Conservation (phyloP, 2,329 filamentous ascomycete genomes). For the Zymoseptoria ardabiliae region DNA sequence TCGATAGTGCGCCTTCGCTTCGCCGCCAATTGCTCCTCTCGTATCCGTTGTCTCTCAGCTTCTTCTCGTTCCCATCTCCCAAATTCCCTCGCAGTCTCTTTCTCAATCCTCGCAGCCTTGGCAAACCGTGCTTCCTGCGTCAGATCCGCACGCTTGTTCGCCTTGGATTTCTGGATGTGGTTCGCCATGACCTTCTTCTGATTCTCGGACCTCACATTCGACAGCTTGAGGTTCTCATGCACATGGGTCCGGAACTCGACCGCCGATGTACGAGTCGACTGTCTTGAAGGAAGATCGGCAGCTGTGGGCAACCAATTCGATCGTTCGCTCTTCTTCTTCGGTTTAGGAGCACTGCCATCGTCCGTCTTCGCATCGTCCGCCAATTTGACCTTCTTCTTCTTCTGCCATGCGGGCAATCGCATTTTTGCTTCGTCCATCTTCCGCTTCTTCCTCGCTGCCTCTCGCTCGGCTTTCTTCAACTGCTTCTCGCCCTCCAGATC, state of each 20-base stretch:
- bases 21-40: conserved; percentile 75
- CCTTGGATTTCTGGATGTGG: conserved; percentile 52
- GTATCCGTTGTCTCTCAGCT: conserved; percentile 76
- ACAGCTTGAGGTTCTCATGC: conserved; percentile 65
- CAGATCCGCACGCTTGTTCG: conserved; percentile 72
- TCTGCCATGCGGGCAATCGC: conserved; percentile 48
- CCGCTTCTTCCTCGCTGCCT: conserved; percentile 68
- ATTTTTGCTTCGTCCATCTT: conserved; percentile 71
- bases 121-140: conserved; percentile 69
- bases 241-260: conserved; percentile 51
- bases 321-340: conserved; percentile 64
- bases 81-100: conserved; percentile 75
- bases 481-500: conserved; percentile 84
- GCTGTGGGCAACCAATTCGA: conserved; percentile 61
- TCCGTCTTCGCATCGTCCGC: conserved; percentile 31
- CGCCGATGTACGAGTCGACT: conserved; percentile 56
- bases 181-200: conserved; percentile 59
- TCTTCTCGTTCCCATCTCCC: conserved; percentile 90
- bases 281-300: conserved; percentile 54
- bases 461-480: conserved; percentile 67
- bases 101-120: conserved; percentile 56
- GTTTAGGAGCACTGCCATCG: conserved; percentile 17
- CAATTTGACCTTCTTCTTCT: conserved; percentile 59
- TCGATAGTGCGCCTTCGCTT: conserved; percentile 79
- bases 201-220: conserved; percentile 62